Evolutionary conservation across 495 filamentous ascomycete species (phyloP).

Genomic region (Tuber indicum): DNA sequence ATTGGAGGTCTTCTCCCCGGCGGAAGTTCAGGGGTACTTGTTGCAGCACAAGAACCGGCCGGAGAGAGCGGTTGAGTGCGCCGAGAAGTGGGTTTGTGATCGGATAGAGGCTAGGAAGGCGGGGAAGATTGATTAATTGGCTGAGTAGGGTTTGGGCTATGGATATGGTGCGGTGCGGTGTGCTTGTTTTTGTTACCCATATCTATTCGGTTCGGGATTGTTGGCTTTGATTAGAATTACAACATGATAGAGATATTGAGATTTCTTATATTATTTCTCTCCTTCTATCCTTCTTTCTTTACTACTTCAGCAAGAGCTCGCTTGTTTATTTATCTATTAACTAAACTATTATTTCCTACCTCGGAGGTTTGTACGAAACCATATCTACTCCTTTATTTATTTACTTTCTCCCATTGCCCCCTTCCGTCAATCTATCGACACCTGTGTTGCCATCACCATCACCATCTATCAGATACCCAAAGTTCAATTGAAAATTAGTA

Average conservation of each 20-base stretch:
- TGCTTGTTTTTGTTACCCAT: neutral
- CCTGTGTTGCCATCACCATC: too few species aligned
- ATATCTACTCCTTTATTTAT: too few species aligned
- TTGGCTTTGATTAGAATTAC: neutral
- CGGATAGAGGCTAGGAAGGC: conserved; percentile 19
- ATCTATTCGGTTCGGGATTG: neutral
- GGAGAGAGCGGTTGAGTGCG: conserved; percentile 52
- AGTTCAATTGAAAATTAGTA: too few species aligned
- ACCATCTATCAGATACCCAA: too few species aligned
- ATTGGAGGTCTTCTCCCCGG: conserved; percentile 53
- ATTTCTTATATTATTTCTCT: neutral
- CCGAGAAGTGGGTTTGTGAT: conserved; percentile 52
- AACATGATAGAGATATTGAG: neutral
- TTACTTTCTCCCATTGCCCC: too few species aligned
- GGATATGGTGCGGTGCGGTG: neutral
- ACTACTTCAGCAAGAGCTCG: neutral
- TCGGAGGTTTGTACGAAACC: too few species aligned
- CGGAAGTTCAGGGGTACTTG: conserved; percentile 65
- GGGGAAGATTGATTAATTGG: conserved; percentile 23
- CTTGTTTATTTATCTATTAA: neutral
- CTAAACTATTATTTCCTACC: too few species aligned
- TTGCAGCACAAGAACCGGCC: conserved; percentile 60
- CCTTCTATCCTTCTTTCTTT: neutral
- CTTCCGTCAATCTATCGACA: too few species aligned
- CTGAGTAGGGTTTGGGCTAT: neutral